Evolutionary conservation across 805 yeast genomes (phyloP), one percentile per base, ranked within the genome.

Genomic region (Torulaspora delbrueckii): DNA sequence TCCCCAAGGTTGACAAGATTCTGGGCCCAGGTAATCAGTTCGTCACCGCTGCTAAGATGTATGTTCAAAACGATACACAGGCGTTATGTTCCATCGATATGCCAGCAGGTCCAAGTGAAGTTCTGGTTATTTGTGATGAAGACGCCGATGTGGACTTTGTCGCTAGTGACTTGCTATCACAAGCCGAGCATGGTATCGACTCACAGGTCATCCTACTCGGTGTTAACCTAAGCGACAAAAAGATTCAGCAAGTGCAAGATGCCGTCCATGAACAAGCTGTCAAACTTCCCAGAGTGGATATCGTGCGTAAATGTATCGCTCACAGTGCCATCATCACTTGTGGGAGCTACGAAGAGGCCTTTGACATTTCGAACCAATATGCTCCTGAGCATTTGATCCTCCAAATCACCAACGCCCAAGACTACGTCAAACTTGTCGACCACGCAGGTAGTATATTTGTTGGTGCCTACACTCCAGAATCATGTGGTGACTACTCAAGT

Each of bases 81-180:
- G 98, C 99, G 6, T 72, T 90, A 60, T 93, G 96, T 63, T 86
- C 96, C 13, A 93, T 93, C 56, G 99, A 93, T 67, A 91, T 93
- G 98, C 99, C 99, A 40, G 99, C 99, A 22, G 99, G 99, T 8
- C 99, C 99, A 24, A 86, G 96, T 42, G 99, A 93, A 70, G 99
- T 93, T 19, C 74, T 93, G 48, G 99, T 91, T n/a, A 74, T 93
- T 57, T 96, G 96, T 39, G 99, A 93, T 65, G 78, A 74, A 48
- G 62, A 76, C 37, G 87, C 97, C 9, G 96, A 89, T 68, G 91
- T 95, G 19, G 96, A 89, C 60, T 93, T 87, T 67, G 99, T 93
- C 25, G 99, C 97, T n/a, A 79, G 89, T 53, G 99, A 93, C 66
- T 75, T 93, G 62, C 74, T 93, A 48, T 90, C 98, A 0, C 99